Evolutionary conservation across 2,329 filamentous ascomycete genomes (phyloP), one percentile per base, ranked within the genome.

Genomic region (Metarhizium robertsii): DNA sequence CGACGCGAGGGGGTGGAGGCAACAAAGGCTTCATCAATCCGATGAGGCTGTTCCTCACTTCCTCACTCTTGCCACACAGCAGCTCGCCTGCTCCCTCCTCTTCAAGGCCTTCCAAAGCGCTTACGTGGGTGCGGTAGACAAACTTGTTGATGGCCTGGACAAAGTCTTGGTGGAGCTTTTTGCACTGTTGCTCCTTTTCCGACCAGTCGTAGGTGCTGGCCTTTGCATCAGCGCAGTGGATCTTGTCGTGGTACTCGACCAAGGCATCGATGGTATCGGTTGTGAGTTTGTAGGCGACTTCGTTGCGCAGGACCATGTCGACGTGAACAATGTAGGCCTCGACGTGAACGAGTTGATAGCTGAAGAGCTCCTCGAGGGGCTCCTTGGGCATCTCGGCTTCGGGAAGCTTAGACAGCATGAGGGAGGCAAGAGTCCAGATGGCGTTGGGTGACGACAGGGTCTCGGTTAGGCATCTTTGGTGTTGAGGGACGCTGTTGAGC

Each of bases 291-390:
- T 92, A 97, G 63, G 92, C 94, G 67, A 99, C 91, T 77, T 97
- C 94, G 71, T 95, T 94, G 73, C 92, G 88, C 66, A 95, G 84
- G 58, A 99, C 92, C 91, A 97, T 96, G 77, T 99, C 94, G 73
- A 99, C 91, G 73, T 97, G 92, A 59, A 99, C 94, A 64, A 97
- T 92, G 71, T 99, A 99, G 53, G 94, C 94, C 75, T 97, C 92
- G 64, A 97, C 78, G 70, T 96, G 90, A 67, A 96, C 78, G 68
- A 96, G 83, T 76, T 95, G 88, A 73, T 92, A 94, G 80, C 95
- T 95, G 81, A 88, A 90, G 60, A 96, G 76, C 60, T 88, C 89
- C 74, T 96, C 91, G 62, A 92, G 79, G 61, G 95, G 78, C 49
- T 96, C 90, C 72, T 86, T 86, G 71, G 84, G 84, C 69, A 96